phyloP scores from a whole-genome alignment of 2,329 filamentous ascomycete species.

The Diaporthe eres region DNA sequence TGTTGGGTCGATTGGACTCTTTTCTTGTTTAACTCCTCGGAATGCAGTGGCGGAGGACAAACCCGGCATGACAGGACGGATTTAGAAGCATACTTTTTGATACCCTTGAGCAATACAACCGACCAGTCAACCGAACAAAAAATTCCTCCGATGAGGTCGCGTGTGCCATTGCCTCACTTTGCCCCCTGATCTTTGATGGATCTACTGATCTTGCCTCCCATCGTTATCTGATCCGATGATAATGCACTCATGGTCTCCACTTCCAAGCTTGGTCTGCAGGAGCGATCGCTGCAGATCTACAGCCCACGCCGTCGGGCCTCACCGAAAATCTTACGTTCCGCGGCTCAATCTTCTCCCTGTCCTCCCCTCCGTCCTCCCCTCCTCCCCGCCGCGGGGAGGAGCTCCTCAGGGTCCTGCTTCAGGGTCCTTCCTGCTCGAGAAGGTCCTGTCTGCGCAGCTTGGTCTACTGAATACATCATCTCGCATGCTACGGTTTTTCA shows the following conservation, averaged over 20 bases:
- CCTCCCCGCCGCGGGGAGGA: conserved; percentile 20
- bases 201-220: conserved; percentile 27
- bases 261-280: conserved; percentile 32
- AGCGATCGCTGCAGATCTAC: conserved; percentile 23
- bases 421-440: not conserved
- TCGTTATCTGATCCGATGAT: conserved; percentile 31
- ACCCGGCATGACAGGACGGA: conserved; percentile 28
- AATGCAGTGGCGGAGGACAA: conserved; percentile 7
- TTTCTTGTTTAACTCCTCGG: not conserved
- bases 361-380: not conserved
- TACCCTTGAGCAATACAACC: conserved; percentile 35
- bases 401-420: conserved; percentile 12
- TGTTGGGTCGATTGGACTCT: not conserved
- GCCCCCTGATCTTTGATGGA: not conserved
- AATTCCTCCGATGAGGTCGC: not conserved
- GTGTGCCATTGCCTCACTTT: not conserved
- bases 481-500: not conserved
- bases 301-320: conserved; percentile 35
- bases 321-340: conserved; percentile 40
- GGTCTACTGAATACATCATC: not conserved
- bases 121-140: not conserved
- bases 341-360: conserved; percentile 24
- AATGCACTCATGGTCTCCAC: conserved; percentile 22
- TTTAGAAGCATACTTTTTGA: conserved; percentile 37
- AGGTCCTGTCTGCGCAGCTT: not conserved